Evolutionary conservation across 2,329 filamentous ascomycete genomes (phyloP).

Genomic region (Fusarium subtropicale): DNA sequence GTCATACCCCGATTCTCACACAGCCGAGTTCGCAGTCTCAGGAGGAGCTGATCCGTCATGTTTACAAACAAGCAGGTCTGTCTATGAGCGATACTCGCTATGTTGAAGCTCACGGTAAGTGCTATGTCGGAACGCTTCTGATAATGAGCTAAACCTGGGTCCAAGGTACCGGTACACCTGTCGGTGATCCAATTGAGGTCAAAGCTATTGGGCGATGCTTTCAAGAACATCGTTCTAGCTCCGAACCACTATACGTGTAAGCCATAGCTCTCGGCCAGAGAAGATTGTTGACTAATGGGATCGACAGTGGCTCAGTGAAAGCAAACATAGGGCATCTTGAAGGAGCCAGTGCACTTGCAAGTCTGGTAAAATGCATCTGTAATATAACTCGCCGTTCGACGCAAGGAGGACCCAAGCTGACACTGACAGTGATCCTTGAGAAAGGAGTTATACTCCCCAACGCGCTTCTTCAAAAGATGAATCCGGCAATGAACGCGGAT

Average conservation of each 20-base stretch:
- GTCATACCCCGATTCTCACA: slow-evolving; percentile 56
- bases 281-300: accelerated
- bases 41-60: slow-evolving; percentile 44
- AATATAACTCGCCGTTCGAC: not conserved
- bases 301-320: slow-evolving; percentile 11
- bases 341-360: slow-evolving; percentile 16
- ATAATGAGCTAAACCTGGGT: not conserved
- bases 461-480: not conserved
- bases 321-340: slow-evolving; percentile 6
- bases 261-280: not conserved
- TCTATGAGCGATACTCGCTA: slow-evolving; percentile 44
- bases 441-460: slow-evolving; percentile 13
- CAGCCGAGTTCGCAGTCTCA: slow-evolving; percentile 33
- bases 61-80: slow-evolving; percentile 48
- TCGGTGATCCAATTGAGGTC: slow-evolving; percentile 16
- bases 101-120: slow-evolving; percentile 49
- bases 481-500: not conserved
- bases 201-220: slow-evolving; percentile 4
- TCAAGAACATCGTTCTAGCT: not conserved
- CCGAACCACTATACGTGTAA: slow-evolving; percentile 9
- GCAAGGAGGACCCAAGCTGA: too few species aligned
- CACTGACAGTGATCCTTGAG: slow-evolving; percentile 11
- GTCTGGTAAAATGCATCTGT: slow-evolving; percentile 14
- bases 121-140: accelerated
- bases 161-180: slow-evolving; percentile 10